Conservation (phyloP, 495 filamentous ascomycete species). For the Daldinia childiae region DNA sequence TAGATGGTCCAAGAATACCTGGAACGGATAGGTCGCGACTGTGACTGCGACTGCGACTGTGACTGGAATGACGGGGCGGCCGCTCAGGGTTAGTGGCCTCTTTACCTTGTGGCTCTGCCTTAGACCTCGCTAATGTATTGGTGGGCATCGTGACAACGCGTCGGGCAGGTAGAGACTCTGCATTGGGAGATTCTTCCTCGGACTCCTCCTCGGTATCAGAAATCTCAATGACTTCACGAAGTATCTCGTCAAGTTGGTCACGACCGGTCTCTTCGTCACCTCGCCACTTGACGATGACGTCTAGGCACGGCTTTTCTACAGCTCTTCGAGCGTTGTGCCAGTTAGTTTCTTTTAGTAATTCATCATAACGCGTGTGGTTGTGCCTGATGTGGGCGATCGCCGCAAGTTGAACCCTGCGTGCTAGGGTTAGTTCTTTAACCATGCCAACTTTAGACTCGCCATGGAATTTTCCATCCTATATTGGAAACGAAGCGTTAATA, state of each 20-base stretch:
- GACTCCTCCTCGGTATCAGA: slow-evolving; percentile 79
- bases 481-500: slow-evolving; percentile 14
- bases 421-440: slow-evolving; percentile 69
- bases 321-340: slow-evolving; percentile 74
- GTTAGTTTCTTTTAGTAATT: slow-evolving; percentile 68
- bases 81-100: slow-evolving; percentile 8
- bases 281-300: slow-evolving; percentile 84
- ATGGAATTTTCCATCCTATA: slow-evolving; percentile 45
- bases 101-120: slow-evolving; percentile 13
- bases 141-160: slow-evolving; percentile 32
- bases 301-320: slow-evolving; percentile 75
- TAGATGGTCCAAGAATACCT: slow-evolving; percentile 12
- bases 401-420: slow-evolving; percentile 81
- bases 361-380: slow-evolving; percentile 85
- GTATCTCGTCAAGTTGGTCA: slow-evolving; percentile 79
- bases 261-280: slow-evolving; percentile 83
- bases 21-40: slow-evolving; percentile 33
- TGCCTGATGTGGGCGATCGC: slow-evolving; percentile 89
- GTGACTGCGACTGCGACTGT: slow-evolving; percentile 13
- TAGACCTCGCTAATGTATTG: slow-evolving; percentile 22
- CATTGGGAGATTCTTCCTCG: slow-evolving; percentile 55
- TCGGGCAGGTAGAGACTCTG: slow-evolving; percentile 18
- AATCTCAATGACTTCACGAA: slow-evolving; percentile 83
- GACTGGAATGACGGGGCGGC: neutral
- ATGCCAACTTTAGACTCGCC: slow-evolving; percentile 67